Conservation (phyloP, 768 basidiomycete genomes). For the Ramaria sp. region DNA sequence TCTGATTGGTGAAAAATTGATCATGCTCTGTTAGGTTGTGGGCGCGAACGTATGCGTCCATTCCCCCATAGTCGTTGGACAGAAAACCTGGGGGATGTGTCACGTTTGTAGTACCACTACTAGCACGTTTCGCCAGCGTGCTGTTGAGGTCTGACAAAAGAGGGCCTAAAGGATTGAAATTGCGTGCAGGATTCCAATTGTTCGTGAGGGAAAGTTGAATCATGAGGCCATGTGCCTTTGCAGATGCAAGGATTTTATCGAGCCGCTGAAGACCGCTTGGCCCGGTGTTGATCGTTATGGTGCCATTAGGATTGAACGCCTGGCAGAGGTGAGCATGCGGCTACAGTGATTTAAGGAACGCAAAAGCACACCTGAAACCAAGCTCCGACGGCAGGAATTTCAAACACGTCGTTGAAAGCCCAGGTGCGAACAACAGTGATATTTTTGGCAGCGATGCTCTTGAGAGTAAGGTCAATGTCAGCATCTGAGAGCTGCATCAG, state of each 20-base stretch:
- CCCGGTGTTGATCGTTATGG: slow-evolving; percentile 43
- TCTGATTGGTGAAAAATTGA: slow-evolving; percentile 45
- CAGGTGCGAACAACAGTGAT: slow-evolving; percentile 55
- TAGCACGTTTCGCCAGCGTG: slow-evolving; percentile 11
- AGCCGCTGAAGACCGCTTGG: slow-evolving; percentile 53
- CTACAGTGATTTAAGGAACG: not conserved
- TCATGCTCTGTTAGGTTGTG: slow-evolving; percentile 34
- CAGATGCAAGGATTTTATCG: slow-evolving; percentile 45
- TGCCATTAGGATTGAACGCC: slow-evolving; percentile 37
- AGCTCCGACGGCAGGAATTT: slow-evolving; percentile 39
- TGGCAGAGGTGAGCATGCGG: not conserved
- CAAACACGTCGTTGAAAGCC: slow-evolving; percentile 52
- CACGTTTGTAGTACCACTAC: slow-evolving; percentile 24
- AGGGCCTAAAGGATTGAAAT: slow-evolving; percentile 23
- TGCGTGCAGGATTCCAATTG: slow-evolving; percentile 32
- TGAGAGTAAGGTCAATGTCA: slow-evolving; percentile 50
- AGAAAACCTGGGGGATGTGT: slow-evolving; percentile 39
- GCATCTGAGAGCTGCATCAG: slow-evolving; percentile 35
- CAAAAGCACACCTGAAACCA: slow-evolving; percentile 44
- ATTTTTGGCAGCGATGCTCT: slow-evolving; percentile 43
- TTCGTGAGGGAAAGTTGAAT: slow-evolving; percentile 50
- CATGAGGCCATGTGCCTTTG: slow-evolving; percentile 43
- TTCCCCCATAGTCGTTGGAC: slow-evolving; percentile 59
- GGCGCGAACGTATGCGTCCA: slow-evolving; percentile 55
- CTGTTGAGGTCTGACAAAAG: slow-evolving; percentile 13